A percentile compares a stretch with the other conserved stretches of the same genome.
phyloP scores from a whole-genome alignment of 805 yeast genomes.

The Isabelozyma gotoi region DNA sequence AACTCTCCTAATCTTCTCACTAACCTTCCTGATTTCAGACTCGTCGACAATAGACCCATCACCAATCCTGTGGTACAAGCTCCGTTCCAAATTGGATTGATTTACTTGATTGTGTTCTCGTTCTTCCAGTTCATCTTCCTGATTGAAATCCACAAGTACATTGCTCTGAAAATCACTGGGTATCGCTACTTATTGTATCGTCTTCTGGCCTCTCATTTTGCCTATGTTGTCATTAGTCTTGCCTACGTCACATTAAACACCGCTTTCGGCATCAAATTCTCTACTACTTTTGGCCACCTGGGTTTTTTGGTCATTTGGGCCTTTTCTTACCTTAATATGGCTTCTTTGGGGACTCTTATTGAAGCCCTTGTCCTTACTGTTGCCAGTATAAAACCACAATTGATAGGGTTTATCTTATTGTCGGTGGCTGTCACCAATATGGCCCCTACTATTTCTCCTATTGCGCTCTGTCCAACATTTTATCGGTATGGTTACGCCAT shows the following conservation, averaged over 20 bases:
- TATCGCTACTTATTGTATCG: constrained; percentile 20
- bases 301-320: constrained; percentile 36
- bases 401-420: constrained; percentile 27
- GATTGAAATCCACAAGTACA: constrained; percentile 22
- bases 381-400: constrained; percentile 21
- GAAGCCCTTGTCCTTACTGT: constrained; percentile 24
- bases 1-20: constrained; percentile 24
- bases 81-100: constrained; percentile 31
- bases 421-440: constrained; percentile 27
- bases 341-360: constrained; percentile 29
- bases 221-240: constrained; percentile 26
- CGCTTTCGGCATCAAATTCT: constrained; percentile 23
- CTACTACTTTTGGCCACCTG: constrained; percentile 24
- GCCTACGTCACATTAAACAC: constrained; percentile 27
- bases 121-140: constrained; percentile 33
- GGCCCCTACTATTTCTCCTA: constrained; percentile 31
- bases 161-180: constrained; percentile 27
- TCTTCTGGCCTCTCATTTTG: constrained; percentile 24
- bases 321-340: constrained; percentile 27
- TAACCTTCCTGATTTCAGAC: constrained; percentile 19
- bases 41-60: constrained; percentile 25
- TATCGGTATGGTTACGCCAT: constrained; percentile 30
- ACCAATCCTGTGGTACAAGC: constrained; percentile 23
- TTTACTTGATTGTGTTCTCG: constrained; percentile 31
- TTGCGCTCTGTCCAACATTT: constrained; percentile 22